Evolutionary conservation across 345 rosid species (phyloP), one percentile per base, ranked within the genome.

Genomic region (Dovyalis caffra): DNA sequence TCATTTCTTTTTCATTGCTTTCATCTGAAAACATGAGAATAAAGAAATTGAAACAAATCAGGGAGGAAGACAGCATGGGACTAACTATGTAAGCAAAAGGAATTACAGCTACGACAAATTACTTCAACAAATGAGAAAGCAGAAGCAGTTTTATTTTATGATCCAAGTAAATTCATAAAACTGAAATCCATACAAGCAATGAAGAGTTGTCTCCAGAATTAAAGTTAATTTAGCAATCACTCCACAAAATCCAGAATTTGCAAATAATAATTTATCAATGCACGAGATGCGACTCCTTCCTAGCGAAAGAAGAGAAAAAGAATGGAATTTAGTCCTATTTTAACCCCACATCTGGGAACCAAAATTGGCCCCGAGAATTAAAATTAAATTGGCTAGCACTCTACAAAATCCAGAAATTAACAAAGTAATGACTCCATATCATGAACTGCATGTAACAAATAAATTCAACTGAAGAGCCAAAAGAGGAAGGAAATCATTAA

Each of bases 41-140:
- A 14, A 56, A 10, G 2, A 1, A 10, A 26, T 16, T 3, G n/a
- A 69, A 21, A 49, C 32, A 51, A 70, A 18, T 7, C 26, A 20
- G 20, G 3, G 45, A 26, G 5, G 23, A 20, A 11, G 23, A 18
- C 10, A 32, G 0, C 66, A 61, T 29, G 18, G 38, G 51, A 20
- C 45, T 62, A 62, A 15, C 21, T 28, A 2, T 15, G 33, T 26
- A 4, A 25, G n/a, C 21, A 4, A n/a, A 31, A 70, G 58, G 9
- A 70, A 70, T 23, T 10, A 69, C 45, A 35, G 34, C n/a, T 64
- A 40, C 20, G n/a, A 75, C 38, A 8, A 56, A 75, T 37, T 67
- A 40, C 11, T 11, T 29, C 69, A 31, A 45, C 56, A 68, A 26
- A 33, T 15, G 21, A 9, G n/a, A 5, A 29, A 49, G 58, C 56